phyloP scores from a whole-genome alignment of 768 basidiomycete genomes.

The Chlorophyllum brunneum region DNA sequence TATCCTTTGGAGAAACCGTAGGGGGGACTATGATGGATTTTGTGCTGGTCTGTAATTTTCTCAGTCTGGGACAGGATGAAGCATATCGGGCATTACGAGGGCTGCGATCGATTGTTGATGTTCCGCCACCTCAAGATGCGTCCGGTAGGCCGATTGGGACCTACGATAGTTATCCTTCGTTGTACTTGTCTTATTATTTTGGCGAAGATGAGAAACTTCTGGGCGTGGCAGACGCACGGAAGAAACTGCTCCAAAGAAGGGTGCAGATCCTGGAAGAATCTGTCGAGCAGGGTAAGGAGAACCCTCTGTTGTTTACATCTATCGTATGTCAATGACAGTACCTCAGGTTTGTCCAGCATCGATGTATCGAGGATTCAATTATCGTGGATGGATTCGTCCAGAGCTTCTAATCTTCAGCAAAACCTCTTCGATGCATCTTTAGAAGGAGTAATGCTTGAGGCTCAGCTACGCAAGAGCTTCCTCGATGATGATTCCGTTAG shows the following conservation, averaged over 20 bases:
- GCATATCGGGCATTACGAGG: neutral
- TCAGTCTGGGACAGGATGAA: neutral
- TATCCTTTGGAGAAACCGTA: neutral
- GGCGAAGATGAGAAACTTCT: no score
- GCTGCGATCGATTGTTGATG: neutral
- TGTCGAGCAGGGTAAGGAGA: no score
- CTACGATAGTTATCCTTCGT: neutral
- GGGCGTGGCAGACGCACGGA: no score
- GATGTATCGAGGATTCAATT: neutral
- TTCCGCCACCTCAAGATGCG: neutral
- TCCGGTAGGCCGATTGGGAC: neutral
- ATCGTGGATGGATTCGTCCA: neutral
- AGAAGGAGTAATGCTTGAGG: no score
- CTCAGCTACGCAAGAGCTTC: no score
- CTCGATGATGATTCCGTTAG: no score
- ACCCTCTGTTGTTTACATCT: neutral
- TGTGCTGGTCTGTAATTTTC: neutral
- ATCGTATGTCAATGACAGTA: neutral
- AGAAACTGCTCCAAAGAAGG: no score
- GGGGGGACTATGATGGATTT: neutral
- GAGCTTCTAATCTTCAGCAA: neutral
- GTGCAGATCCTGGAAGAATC: no score
- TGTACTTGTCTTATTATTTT: neutral
- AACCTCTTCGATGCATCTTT: neutral
- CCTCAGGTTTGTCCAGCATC: neutral